Percentiles rank a stretch among this genome's conserved stretches.
Conservation (phyloP, 2,329 filamentous ascomycete genomes). For the Bipolaris gigantea region DNA sequence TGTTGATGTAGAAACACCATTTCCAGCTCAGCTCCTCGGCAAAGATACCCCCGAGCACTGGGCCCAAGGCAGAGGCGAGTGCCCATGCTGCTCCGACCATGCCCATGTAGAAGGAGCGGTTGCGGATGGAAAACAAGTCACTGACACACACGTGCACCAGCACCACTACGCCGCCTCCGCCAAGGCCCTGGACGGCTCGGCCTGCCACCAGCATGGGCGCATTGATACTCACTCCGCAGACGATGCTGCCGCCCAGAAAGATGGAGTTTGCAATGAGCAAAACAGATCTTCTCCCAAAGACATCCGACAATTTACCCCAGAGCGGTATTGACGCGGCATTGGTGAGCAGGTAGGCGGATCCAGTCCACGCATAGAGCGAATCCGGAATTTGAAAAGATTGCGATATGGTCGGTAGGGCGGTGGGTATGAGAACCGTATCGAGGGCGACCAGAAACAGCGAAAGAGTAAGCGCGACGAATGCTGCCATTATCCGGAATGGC, state of each 20-base stretch:
- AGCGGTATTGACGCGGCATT: slow-evolving; percentile 46
- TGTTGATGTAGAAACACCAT: slow-evolving; percentile 52
- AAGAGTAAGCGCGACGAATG: slow-evolving; percentile 37
- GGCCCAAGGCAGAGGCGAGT: slow-evolving; percentile 57
- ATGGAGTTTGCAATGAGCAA: slow-evolving; percentile 43
- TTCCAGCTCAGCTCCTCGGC: slow-evolving; percentile 52
- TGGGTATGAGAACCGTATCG: slow-evolving; percentile 63
- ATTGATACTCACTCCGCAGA: slow-evolving; percentile 53
- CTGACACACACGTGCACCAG: slow-evolving; percentile 58
- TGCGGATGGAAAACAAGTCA: slow-evolving; percentile 54
- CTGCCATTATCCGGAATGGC: slow-evolving; percentile 20
- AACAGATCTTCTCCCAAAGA: slow-evolving; percentile 44
- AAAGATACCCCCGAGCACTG: slow-evolving; percentile 57
- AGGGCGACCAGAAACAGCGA: slow-evolving; percentile 49
- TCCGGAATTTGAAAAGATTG: slow-evolving; percentile 63
- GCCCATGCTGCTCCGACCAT: slow-evolving; percentile 59
- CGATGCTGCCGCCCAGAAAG: slow-evolving; percentile 55
- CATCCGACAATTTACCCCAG: slow-evolving; percentile 47
- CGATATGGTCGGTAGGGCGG: slow-evolving; percentile 67
- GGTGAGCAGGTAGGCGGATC: slow-evolving; percentile 49
- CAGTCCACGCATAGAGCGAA: slow-evolving; percentile 77
- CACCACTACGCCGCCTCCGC: slow-evolving; percentile 57
- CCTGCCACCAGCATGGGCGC: slow-evolving; percentile 59
- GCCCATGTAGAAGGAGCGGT: slow-evolving; percentile 55
- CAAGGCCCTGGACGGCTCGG: slow-evolving; percentile 57